Evolutionary conservation across 208 protist genomes (phyloP), one percentile per base, ranked within the genome.

Genomic region (Trypanosoma cruzi): DNA sequence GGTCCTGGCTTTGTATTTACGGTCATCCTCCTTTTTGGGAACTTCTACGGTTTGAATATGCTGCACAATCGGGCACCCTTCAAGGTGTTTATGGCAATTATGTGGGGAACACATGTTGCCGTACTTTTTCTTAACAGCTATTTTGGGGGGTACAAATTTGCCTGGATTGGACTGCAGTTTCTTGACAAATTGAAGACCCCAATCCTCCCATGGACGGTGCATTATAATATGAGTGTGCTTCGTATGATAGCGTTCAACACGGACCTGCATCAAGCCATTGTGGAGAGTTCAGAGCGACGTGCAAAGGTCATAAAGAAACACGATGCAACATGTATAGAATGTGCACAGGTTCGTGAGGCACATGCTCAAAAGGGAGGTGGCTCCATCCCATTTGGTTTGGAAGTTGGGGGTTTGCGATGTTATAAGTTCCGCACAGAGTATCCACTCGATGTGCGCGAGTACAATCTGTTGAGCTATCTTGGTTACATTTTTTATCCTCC

Each of bases 401-500:
- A 32, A 0, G n/a, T 28, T 22, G 49, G 24, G 1, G 29, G 24
- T 4, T 6, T 59, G 64, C 54, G 75, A 36, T 93, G 82, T 60
- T 94, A 84, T 60, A 80, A 79, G 73, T 81, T 76, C 64, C 86
- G 73, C 74, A 85, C 75, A 55, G 83, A 86, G 70, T 88, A 69
- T 66, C 66, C 86, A 28, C 80, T 80, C 28, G 44, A 77, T 29
- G 16, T 44, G 14, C 28, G 55, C 22, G 77, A 96, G 52, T 98
- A 96, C 77, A 85, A 74, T 63, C 64, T 98, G 8, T 11, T 89
- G 8, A 67, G 86, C 60, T 97, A 92, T 72, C 37, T 96, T 63
- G 90, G 84, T 22, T 98, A 96, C 56, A 53, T 96, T 16, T 81
- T 95, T 63, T 98, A 97, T 77, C 64, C 84, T 4, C 96, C 96